Evolutionary conservation across 2,329 filamentous ascomycete species (phyloP).

Genomic region (Talaromyces sp.): DNA sequence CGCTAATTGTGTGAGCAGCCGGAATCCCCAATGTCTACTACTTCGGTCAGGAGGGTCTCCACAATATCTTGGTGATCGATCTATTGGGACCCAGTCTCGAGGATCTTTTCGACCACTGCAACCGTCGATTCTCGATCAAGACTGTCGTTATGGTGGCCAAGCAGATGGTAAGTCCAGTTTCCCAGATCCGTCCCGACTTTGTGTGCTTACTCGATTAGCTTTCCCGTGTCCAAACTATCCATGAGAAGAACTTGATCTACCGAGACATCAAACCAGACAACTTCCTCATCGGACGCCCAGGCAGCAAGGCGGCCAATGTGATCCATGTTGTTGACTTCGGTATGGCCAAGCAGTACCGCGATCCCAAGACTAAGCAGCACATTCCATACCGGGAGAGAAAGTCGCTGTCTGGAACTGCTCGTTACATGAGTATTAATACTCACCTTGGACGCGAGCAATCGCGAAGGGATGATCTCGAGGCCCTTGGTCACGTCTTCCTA

Average conservation of each 20-base stretch:
- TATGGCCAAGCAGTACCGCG: constrained; percentile 99
- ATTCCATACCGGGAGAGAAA: constrained; percentile 97
- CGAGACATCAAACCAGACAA: constrained; percentile 99
- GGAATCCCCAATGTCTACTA: constrained; percentile 99
- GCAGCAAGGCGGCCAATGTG: constrained; percentile 91
- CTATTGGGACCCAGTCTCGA: constrained; percentile 90
- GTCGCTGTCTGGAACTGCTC: constrained; percentile 88
- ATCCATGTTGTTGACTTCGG: constrained; percentile 99
- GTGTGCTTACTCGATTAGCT: constrained; percentile 47
- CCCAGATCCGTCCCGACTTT: neutral
- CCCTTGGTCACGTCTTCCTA: constrained; percentile 65
- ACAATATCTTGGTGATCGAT: constrained; percentile 98
- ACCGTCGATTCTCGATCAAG: constrained; percentile 90
- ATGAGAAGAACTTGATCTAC: constrained; percentile 99
- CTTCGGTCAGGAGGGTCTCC: constrained; percentile 95
- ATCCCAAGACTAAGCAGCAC: constrained; percentile 98
- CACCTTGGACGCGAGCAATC: constrained; percentile 95
- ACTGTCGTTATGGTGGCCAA: constrained; percentile 99
- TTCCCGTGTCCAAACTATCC: constrained; percentile 86
- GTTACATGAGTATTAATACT: constrained; percentile 99
- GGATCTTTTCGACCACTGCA: constrained; percentile 96
- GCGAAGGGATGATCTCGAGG: constrained; percentile 90
- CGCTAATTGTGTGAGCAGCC: constrained; percentile 52
- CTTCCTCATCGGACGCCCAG: constrained; percentile 90
- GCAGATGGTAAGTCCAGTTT: constrained; percentile 67